These are phyloP conservation scores for Potentilla sterilis DNA, from an alignment of 306 rosid species.

Conservation along the genomic window DNA sequence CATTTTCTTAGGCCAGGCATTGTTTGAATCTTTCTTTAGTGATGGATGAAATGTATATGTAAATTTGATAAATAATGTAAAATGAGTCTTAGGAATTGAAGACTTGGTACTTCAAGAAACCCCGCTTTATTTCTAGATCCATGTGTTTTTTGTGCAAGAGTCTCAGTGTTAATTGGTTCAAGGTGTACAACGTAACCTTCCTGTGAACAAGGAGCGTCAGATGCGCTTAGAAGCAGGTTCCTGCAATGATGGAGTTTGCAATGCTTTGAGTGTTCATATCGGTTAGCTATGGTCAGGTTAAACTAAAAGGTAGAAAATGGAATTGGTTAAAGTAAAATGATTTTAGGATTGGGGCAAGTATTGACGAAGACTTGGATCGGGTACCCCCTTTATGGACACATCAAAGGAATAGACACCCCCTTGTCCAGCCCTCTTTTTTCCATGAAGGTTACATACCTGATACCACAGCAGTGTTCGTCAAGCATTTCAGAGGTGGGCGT, in stretches of 20 bases:
- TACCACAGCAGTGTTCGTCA: background rate
- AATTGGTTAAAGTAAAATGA: background rate
- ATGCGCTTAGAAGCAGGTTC: background rate
- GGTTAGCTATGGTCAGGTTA: too few relatives aligned
- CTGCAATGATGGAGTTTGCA: background rate
- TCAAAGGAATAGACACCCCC: too few relatives aligned
- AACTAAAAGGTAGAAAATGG: too few relatives aligned
- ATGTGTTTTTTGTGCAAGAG: background rate
- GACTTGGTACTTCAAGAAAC: conserved; percentile 19
- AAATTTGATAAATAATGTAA: conserved; percentile 33
- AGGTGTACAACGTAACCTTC: background rate
- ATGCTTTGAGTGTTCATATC: background rate
- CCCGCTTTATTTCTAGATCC: background rate
- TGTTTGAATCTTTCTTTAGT: conserved; percentile 48
- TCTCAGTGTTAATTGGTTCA: background rate
- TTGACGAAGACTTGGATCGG: background rate
- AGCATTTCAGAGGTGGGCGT: background rate
- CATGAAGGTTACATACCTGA: too few relatives aligned
- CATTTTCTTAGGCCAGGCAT: conserved; percentile 42
- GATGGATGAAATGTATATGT: conserved; percentile 45
- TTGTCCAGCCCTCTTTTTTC: too few relatives aligned
- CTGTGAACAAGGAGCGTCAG: background rate
- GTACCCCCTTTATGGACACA: too few relatives aligned
- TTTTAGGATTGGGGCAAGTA: background rate
- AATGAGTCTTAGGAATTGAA: conserved; percentile 29